Evolutionary conservation across 495 filamentous ascomycete genomes (phyloP).

Genomic region (Neurospora sp.): DNA sequence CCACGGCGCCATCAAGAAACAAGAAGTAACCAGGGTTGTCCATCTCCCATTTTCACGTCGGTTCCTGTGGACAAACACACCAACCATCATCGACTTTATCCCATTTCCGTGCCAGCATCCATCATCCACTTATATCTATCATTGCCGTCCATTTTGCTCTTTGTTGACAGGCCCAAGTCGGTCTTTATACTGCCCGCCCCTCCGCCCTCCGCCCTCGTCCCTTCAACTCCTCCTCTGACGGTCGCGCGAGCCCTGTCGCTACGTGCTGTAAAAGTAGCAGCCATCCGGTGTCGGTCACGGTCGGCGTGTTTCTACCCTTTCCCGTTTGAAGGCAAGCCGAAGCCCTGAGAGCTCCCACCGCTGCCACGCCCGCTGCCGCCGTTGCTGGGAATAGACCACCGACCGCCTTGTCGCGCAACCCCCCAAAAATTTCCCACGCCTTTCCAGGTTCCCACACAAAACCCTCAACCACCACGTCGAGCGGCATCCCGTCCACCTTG

Average conservation of each 20-base stretch:
- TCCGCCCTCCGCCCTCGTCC: neutral
- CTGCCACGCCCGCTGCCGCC: neutral
- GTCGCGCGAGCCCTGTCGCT: neutral
- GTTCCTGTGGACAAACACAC: neutral
- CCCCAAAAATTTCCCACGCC: constrained; percentile 6
- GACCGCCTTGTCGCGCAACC: constrained; percentile 1
- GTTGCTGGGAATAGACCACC: neutral
- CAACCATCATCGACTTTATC: neutral
- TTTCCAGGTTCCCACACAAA: constrained; percentile 4
- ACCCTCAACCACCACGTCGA: neutral
- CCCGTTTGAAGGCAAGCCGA: neutral
- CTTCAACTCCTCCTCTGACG: neutral
- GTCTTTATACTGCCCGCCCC: neutral
- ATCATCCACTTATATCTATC: neutral
- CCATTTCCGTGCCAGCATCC: neutral
- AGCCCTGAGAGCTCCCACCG: neutral
- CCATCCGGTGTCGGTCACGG: neutral
- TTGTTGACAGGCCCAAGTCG: neutral
- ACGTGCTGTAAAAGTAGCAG: neutral
- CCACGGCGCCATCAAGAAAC: neutral
- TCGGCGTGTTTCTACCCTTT: neutral
- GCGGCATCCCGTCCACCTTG: neutral
- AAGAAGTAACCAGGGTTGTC: neutral
- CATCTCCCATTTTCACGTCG: neutral
- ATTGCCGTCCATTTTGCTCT: neutral